Conservation (phyloP, 352 stramenopile species). For the Peronospora belbahrii region DNA sequence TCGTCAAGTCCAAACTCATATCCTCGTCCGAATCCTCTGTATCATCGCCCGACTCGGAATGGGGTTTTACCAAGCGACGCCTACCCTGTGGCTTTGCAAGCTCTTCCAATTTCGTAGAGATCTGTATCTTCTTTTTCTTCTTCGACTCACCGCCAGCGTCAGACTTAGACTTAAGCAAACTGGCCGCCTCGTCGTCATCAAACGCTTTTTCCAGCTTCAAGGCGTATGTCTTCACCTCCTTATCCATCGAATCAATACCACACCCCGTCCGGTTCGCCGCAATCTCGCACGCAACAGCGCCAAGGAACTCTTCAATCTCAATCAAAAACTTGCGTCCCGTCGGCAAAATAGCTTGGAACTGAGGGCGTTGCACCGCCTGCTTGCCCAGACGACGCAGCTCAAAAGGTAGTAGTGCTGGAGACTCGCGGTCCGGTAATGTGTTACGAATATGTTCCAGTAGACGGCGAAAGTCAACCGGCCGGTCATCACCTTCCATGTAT, state of each 20-base stretch:
- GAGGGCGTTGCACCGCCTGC: slow-evolving; percentile 63
- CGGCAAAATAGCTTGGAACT: slow-evolving; percentile 82
- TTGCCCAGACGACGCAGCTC: slow-evolving; percentile 84
- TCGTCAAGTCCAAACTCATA: slow-evolving; percentile 34
- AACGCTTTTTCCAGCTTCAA: slow-evolving; percentile 60
- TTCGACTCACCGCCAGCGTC: slow-evolving; percentile 18
- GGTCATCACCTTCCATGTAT: slow-evolving; percentile 92
- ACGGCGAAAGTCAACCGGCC: slow-evolving; percentile 94
- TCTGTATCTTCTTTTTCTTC: slow-evolving; percentile 48
- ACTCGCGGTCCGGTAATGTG: slow-evolving; percentile 65
- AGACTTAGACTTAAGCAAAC: slow-evolving; percentile 16
- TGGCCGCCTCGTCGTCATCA: slow-evolving; percentile 36
- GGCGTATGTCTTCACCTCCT: slow-evolving; percentile 53
- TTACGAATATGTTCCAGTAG: slow-evolving; percentile 87
- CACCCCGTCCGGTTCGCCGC: slow-evolving; percentile 41
- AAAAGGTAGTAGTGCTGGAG: slow-evolving; percentile 59
- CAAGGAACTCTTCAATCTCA: slow-evolving; percentile 83
- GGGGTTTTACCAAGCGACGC: slow-evolving; percentile 47
- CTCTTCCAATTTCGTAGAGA: slow-evolving; percentile 59
- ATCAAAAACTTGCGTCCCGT: slow-evolving; percentile 87
- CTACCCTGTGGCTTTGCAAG: slow-evolving; percentile 35
- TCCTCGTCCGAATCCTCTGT: slow-evolving; percentile 48
- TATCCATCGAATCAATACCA: slow-evolving; percentile 63
- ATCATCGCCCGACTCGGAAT: slow-evolving; percentile 33
- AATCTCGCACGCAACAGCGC: slow-evolving; percentile 55